phyloP scores from a whole-genome alignment of 192 early-diverging fungal species.

The Podila clonocystis region DNA sequence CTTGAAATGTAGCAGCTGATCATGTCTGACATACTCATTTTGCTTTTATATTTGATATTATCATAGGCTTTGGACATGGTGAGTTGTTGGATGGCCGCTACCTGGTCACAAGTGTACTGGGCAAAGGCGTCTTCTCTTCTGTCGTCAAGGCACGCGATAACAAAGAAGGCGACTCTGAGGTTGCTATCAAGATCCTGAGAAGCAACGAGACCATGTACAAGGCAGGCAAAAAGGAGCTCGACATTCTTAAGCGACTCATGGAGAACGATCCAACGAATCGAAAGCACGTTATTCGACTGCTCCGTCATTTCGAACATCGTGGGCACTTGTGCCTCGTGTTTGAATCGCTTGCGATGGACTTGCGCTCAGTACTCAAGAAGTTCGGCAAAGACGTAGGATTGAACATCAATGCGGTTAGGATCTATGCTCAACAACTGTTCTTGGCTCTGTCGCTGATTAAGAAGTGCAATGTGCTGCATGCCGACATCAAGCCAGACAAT shows the following conservation, averaged over 20 bases:
- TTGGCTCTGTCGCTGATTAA: slow-evolving; percentile 83
- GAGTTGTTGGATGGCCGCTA: slow-evolving; percentile 91
- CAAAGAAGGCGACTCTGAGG: slow-evolving; percentile 73
- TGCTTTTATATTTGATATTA: neutral
- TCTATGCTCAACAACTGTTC: slow-evolving; percentile 93
- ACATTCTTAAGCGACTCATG: slow-evolving; percentile 88
- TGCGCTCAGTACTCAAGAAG: slow-evolving; percentile 93
- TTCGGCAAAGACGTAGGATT: slow-evolving; percentile 95
- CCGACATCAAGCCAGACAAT: slow-evolving; percentile 99
- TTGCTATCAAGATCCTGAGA: slow-evolving; percentile 96
- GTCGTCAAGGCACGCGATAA: slow-evolving; percentile 91
- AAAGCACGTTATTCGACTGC: slow-evolving; percentile 88
- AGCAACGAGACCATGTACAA: slow-evolving; percentile 94
- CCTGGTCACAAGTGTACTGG: slow-evolving; percentile 84
- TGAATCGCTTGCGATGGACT: slow-evolving; percentile 92
- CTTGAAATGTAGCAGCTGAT: neutral
- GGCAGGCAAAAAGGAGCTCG: slow-evolving; percentile 89
- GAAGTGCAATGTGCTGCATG: slow-evolving; percentile 87
- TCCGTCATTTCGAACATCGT: slow-evolving; percentile 90
- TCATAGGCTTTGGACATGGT: slow-evolving; percentile 76
- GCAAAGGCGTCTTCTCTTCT: slow-evolving; percentile 95
- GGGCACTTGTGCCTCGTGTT: slow-evolving; percentile 94
- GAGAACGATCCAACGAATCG: slow-evolving; percentile 88
- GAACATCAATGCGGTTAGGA: slow-evolving; percentile 91
- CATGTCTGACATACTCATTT: no score